Percentiles rank a stretch among this genome's conserved stretches.
Evolutionary conservation across 805 yeast species (phyloP).

Genomic region (Candida montana): DNA sequence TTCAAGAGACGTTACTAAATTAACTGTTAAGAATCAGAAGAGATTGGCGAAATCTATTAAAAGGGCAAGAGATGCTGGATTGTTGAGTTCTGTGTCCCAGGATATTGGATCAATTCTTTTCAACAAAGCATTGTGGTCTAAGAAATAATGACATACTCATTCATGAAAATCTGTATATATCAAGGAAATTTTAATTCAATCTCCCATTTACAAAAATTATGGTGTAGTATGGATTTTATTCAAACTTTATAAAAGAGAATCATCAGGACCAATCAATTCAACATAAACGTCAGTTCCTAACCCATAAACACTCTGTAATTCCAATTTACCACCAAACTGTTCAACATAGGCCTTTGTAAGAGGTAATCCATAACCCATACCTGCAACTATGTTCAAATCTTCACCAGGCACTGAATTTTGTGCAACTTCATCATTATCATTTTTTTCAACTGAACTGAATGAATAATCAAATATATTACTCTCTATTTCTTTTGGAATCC

Average conservation of each 20-base stretch:
- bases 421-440: conserved; percentile 43
- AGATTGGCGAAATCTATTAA: conserved; percentile 67
- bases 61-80: conserved; percentile 75
- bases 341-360: conserved; percentile 70
- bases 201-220: too few species aligned
- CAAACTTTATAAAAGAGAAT: conserved; percentile 12
- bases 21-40: conserved; percentile 10
- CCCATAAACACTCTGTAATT: conserved; percentile 66
- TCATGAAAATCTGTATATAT: background rate
- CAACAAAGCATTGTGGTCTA: too few species aligned
- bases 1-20: conserved; percentile 48
- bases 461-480: conserved; percentile 78
- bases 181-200: too few species aligned
- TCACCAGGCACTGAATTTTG: conserved; percentile 66
- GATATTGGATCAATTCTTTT: conserved; percentile 30
- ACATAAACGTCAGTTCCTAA: conserved; percentile 78
- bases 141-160: too few species aligned
- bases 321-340: conserved; percentile 64
- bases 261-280: conserved; percentile 32
- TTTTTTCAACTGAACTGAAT: conserved; percentile 66
- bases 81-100: conserved; percentile 69
- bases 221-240: too few species aligned
- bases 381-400: conserved; percentile 71
- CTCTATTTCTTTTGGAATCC: conserved; percentile 65
- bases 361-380: conserved; percentile 96